Conservation (phyloP, 257 asterid species). For the Scutellaria minor region DNA sequence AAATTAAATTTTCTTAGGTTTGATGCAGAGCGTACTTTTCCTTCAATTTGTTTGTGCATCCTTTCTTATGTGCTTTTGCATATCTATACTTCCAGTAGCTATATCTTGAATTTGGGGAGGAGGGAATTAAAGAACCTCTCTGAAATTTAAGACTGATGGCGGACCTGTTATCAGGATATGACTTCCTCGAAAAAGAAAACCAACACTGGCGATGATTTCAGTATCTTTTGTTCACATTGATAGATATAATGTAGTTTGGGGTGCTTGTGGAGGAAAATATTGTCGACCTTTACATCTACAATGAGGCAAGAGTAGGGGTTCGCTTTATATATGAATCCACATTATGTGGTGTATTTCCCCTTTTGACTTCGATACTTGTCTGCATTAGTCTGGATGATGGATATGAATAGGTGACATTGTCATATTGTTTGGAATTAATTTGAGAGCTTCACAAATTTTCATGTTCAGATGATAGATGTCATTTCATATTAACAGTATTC, state of each 20-base stretch:
- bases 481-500: slow-evolving; percentile 11
- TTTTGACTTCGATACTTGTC: slow-evolving; percentile 4
- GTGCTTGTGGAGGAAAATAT: slow-evolving; percentile 11
- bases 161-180: slow-evolving; percentile 7
- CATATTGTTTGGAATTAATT: slow-evolving; percentile 14
- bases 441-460: slow-evolving; percentile 5
- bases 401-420: slow-evolving; percentile 4
- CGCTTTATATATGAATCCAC: background rate
- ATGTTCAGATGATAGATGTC: slow-evolving; percentile 9
- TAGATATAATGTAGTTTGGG: slow-evolving; percentile 1
- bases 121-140: slow-evolving; percentile 17
- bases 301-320: slow-evolving; percentile 21
- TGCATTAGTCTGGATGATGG: slow-evolving; percentile 13
- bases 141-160: slow-evolving; percentile 22
- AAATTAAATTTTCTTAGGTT: slow-evolving; percentile 6
- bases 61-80: slow-evolving; percentile 10
- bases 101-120: slow-evolving; percentile 22
- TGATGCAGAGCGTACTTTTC: slow-evolving; percentile 9
- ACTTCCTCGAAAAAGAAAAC: background rate
- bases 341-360: slow-evolving; percentile 13
- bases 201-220: slow-evolving; percentile 9
- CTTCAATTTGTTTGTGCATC: background rate
- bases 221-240: slow-evolving; percentile 8
- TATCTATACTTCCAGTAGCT: background rate
- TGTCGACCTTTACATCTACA: slow-evolving; percentile 8